Base-by-base conservation (phyloP, 495 filamentous ascomycete genomes). In the Filosporella fistucella region DNA sequence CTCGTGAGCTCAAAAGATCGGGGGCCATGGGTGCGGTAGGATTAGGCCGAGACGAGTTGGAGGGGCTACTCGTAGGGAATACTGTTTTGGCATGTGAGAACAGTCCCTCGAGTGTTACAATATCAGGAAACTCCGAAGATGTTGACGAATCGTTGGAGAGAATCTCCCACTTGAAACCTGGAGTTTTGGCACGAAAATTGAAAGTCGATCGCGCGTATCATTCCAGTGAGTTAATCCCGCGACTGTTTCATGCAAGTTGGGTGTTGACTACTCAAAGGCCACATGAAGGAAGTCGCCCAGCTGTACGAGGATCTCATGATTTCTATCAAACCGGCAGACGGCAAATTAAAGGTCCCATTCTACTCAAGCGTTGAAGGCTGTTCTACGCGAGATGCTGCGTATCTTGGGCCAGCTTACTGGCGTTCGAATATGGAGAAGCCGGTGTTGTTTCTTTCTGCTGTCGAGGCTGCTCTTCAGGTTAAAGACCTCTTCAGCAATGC, bases 131-230 rank as follows among this genome's bases (percentile, higher is more conserved):
- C 7, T 7, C 34, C 9, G 34, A 7, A 7, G 34, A 9, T 8
- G 17, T 37, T 37, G 34, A 17, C 7, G 9, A 7, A 7, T 7
- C 16, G 9, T 18, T 37, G 7, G 34, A 37, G 0, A 37, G 28
- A 30, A n/a, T n/a, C n/a, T n/a, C n/a, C n/a, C 28, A n/a, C 28
- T 30, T 8, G 28, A 30, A n/a, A n/a, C 10, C 9, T 9, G 16
- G 34, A 17, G 16, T 37, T 17, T 37, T 37, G 9, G 34, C 34
- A 11, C 34, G 34, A 7, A 37, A 17, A 17, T 17, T 37, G 9
- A 76, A 82, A n/a, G 68, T 73, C 20, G 28, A 22, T 4, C 64
- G 69, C n/a, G 81, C 80, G 1, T 85, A 80, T 48, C 82, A 86
- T 51, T 84, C 80, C 3, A 29, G 4, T 16, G 32, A 9, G 9